Base-by-base conservation (phyloP, 768 basidiomycete species). In the Crepidotus variabilis region DNA sequence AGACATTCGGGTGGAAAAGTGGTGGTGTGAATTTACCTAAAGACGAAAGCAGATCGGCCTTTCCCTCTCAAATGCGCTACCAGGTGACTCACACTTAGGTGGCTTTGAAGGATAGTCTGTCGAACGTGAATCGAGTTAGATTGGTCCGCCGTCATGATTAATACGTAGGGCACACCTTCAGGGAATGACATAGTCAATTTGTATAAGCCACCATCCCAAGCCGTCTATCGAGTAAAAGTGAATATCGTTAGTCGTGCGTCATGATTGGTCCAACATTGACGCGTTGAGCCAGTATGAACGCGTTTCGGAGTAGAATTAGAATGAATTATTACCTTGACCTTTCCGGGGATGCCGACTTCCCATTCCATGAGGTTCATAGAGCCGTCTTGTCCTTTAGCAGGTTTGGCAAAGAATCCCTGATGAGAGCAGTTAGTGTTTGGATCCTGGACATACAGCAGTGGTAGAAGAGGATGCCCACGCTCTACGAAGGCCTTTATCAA, bases 271-370 rank as follows among this genome's bases (percentile, higher is more conserved):
- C 21, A 24, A 21, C 28, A 43, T 39, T 47, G 22, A 24, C 32
- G 50, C 33, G 47, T 39, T 51, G 14, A 32, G 34, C 43, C 34
- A 49, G 23, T 16, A 55, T 53, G 62, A 63, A 57, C 66, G 64
- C 55, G 57, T 28, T 52, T 54, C 47, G 39, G 20, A 33, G 16
- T 34, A 39, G 48, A 48, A n/a, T 47, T 39, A 62, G 55, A 16
- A 21, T 54, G 54, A 39, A 49, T 32, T 81, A 91, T 73, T 72
- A 97, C 97, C 57, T 79, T 80, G 50, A 79, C 60, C 74, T 97
- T 98, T 24, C 97, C 97, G 16, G 97, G 97, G 63, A 99, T 98
- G 21, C 97, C 97, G 1, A 97, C 94, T 69, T 98, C 97, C 97
- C 97, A 99, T 69, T 93, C 87, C 84, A 98, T 85, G 49, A 99